These are phyloP conservation scores for Spizellomyces sp. DNA, from an alignment of 192 early-diverging fungal species.

Conservation along the genomic window DNA sequence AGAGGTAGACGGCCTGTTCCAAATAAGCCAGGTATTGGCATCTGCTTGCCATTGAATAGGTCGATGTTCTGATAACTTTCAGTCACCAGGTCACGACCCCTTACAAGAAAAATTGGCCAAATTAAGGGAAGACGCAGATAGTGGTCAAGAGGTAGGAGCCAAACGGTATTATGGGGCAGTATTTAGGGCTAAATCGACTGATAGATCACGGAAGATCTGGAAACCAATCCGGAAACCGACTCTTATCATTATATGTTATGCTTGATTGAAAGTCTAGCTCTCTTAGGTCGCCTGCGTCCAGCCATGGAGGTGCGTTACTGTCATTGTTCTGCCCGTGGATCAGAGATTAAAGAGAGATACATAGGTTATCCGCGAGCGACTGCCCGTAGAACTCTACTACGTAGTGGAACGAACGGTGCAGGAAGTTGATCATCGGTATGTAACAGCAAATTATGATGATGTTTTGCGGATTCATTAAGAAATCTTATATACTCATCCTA, in stretches of 20 bases:
- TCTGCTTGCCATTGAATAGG: too few relatives aligned
- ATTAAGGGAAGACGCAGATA: too few relatives aligned
- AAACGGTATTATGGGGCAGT: too few relatives aligned
- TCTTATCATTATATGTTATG: slow-evolving; percentile 53
- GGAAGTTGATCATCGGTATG: slow-evolving; percentile 49
- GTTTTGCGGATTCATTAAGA: background rate
- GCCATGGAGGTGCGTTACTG: slow-evolving; percentile 45
- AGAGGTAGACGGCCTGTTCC: too few relatives aligned
- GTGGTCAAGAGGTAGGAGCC: too few relatives aligned
- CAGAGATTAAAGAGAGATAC: background rate
- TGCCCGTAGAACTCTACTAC: slow-evolving; percentile 51
- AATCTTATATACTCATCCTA: background rate
- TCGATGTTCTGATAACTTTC: too few relatives aligned
- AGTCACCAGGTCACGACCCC: too few relatives aligned
- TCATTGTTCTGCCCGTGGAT: slow-evolving; percentile 5
- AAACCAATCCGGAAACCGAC: slow-evolving; percentile 54
- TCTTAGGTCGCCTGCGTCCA: slow-evolving; percentile 46
- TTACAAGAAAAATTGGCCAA: too few relatives aligned
- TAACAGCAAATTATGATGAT: background rate
- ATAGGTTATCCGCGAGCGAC: slow-evolving; percentile 41
- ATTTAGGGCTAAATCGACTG: too few relatives aligned
- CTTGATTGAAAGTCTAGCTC: slow-evolving; percentile 46
- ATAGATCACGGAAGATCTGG: slow-evolving; percentile 52
- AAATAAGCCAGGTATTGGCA: too few relatives aligned
- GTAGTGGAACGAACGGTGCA: slow-evolving; percentile 57